Evolutionary conservation across 805 yeast genomes (phyloP).

Genomic region (Lipomyces sp.): DNA sequence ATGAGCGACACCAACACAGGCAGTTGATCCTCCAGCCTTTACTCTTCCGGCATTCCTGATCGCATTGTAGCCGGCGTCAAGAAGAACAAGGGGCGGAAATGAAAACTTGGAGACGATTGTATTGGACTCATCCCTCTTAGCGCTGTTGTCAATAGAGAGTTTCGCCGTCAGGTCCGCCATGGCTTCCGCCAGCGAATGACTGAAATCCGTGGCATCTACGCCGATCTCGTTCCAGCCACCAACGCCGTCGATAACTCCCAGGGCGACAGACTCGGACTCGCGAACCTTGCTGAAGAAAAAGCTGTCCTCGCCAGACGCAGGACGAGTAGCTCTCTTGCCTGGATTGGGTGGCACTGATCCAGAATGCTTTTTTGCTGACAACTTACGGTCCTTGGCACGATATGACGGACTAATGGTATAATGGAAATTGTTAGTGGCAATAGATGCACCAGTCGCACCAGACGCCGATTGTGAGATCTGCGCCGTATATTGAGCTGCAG

Average conservation of each 20-base stretch:
- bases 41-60: slow-evolving; percentile 62
- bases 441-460: slow-evolving; percentile 1
- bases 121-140: slow-evolving; percentile 11
- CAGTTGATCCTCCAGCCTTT: slow-evolving; percentile 92
- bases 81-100: slow-evolving; percentile 53
- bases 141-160: slow-evolving; percentile 16
- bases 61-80: slow-evolving; percentile 60
- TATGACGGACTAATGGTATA: slow-evolving; percentile 27
- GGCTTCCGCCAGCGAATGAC: slow-evolving; percentile 72
- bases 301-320: slow-evolving; percentile 40
- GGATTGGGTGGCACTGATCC: not conserved
- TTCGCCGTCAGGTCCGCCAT: slow-evolving; percentile 49
- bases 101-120: slow-evolving; percentile 31
- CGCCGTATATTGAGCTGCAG: slow-evolving; percentile 16
- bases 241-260: slow-evolving; percentile 77
- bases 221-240: slow-evolving; percentile 98
- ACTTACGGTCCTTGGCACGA: slow-evolving; percentile 25
- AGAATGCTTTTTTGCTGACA: slow-evolving; percentile 10
- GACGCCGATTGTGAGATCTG: slow-evolving; percentile 10
- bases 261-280: slow-evolving; percentile 38
- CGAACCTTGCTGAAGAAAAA: slow-evolving; percentile 34
- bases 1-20: slow-evolving; percentile 76
- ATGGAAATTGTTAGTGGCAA: slow-evolving; percentile 14
- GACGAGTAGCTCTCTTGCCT: slow-evolving; percentile 11
- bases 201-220: slow-evolving; percentile 83